phyloP scores from a whole-genome alignment of 345 rosid species.

The Abelmoschus esculentus region DNA sequence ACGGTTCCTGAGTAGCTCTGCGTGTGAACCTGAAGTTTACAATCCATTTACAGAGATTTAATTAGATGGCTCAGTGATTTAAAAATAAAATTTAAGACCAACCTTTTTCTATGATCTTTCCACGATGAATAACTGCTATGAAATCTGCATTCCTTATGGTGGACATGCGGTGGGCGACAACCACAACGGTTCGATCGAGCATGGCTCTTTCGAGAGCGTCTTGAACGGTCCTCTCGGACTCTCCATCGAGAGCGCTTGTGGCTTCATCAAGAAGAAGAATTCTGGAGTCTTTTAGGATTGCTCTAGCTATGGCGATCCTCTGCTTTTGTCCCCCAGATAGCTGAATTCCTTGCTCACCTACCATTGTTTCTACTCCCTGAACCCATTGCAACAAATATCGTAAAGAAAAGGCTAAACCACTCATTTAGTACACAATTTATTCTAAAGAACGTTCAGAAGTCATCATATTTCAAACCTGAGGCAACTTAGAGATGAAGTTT shows the following conservation, averaged over 20 bases:
- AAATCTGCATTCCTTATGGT: conserved; percentile 61
- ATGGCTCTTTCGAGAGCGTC: conserved; percentile 72
- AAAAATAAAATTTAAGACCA: background rate
- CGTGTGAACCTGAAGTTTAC: conserved; percentile 42
- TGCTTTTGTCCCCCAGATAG: conserved; percentile 96
- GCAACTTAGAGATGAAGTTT: conserved; percentile 58
- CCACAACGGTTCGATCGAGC: conserved; percentile 59
- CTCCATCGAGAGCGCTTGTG: conserved; percentile 84
- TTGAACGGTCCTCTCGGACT: conserved; percentile 70
- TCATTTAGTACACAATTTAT: too few species aligned
- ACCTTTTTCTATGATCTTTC: conserved; percentile 76
- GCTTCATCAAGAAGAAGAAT: conserved; percentile 82
- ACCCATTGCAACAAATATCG: background rate
- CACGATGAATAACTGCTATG: conserved; percentile 70
- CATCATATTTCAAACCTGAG: conserved; percentile 32
- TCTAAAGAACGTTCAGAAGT: too few species aligned
- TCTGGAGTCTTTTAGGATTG: conserved; percentile 61
- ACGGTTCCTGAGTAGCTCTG: conserved; percentile 47
- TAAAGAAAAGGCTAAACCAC: too few species aligned
- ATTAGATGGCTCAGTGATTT: background rate
- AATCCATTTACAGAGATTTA: background rate
- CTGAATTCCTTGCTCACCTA: conserved; percentile 89
- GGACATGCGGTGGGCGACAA: conserved; percentile 79
- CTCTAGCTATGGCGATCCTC: conserved; percentile 83
- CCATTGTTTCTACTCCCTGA: conserved; percentile 78